A percentile compares a stretch with the other conserved stretches of the same genome.
Conservation (phyloP, 768 basidiomycete species). For the Rubroboletus satanas region DNA sequence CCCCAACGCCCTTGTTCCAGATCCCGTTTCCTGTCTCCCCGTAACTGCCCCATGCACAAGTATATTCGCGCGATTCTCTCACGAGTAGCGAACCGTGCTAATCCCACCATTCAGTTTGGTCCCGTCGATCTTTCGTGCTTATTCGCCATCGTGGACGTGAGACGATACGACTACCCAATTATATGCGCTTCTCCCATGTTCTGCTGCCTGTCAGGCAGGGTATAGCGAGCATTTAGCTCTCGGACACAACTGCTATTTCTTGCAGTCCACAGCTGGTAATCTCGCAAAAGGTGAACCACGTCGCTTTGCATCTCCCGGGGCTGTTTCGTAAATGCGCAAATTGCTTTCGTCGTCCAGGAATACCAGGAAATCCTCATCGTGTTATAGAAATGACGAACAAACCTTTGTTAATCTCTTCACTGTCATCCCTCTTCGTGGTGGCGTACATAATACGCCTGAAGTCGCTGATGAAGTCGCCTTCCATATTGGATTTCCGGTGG, state of each 20-base stretch:
- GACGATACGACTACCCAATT: constrained; percentile 52
- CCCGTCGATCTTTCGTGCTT: constrained; percentile 89
- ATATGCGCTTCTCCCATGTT: constrained; percentile 43
- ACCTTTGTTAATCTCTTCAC: constrained; percentile 86
- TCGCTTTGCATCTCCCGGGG: constrained; percentile 56
- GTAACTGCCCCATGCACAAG: no score
- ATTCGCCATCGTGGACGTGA: constrained; percentile 86
- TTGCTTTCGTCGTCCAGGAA: constrained; percentile 64
- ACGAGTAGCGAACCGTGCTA: constrained; percentile 67
- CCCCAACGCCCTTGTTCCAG: no score
- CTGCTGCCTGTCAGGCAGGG: constrained; percentile 68
- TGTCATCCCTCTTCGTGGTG: constrained; percentile 65
- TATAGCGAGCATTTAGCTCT: constrained; percentile 72
- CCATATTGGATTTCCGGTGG: constrained; percentile 54
- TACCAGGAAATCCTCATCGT: constrained; percentile 80
- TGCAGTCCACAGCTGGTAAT: constrained; percentile 70
- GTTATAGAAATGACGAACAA: constrained; percentile 57
- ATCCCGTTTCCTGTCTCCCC: no score
- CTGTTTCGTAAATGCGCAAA: constrained; percentile 65
- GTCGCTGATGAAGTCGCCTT: no score
- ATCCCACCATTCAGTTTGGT: constrained; percentile 72
- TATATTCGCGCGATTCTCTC: constrained; percentile 47
- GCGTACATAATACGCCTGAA: no score
- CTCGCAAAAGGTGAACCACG: constrained; percentile 51
- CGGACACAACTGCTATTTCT: constrained; percentile 86